Evolutionary conservation across 495 filamentous ascomycete genomes (phyloP).

Genomic region (Neurospora sp.): DNA sequence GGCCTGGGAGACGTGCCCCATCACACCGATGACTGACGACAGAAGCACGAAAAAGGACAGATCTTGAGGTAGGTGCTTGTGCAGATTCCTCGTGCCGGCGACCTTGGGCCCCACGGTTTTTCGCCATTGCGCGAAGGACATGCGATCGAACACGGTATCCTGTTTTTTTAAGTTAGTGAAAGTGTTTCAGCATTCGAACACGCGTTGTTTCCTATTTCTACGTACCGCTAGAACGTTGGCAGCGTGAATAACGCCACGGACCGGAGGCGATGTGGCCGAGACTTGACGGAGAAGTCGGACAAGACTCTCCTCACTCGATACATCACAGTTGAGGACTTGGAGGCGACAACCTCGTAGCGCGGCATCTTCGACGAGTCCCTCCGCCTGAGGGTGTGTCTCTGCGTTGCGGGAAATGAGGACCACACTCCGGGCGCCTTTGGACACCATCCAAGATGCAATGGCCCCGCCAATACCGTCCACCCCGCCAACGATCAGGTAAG

Average conservation of each 20-base stretch:
- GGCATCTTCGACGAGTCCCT: neutral
- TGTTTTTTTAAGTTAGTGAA: neutral
- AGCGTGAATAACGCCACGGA: slow-evolving; percentile 5
- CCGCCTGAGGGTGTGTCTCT: neutral
- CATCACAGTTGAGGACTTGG: neutral
- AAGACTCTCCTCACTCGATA: neutral
- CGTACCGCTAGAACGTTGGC: slow-evolving; percentile 1
- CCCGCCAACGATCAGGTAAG: too few relatives aligned
- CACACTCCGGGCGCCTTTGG: too few relatives aligned
- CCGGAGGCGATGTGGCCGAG: neutral
- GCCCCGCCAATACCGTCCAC: too few relatives aligned
- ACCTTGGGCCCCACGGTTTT: slow-evolving; percentile 28
- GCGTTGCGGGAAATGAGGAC: too few relatives aligned
- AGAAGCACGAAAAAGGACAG: slow-evolving; percentile 50
- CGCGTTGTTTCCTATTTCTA: too few relatives aligned
- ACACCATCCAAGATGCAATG: too few relatives aligned
- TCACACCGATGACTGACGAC: slow-evolving; percentile 37
- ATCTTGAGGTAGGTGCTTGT: slow-evolving; percentile 24
- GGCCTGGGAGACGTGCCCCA: slow-evolving; percentile 39
- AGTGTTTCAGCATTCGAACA: too few relatives aligned
- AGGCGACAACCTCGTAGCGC: neutral
- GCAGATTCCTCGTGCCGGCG: slow-evolving; percentile 32
- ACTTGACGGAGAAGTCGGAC: neutral
- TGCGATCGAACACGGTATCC: neutral
- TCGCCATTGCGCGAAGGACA: neutral